A percentile compares a stretch with the other conserved stretches of the same genome.
Conservation (phyloP, 306 rosid genomes). For the Rosa lucieae region DNA sequence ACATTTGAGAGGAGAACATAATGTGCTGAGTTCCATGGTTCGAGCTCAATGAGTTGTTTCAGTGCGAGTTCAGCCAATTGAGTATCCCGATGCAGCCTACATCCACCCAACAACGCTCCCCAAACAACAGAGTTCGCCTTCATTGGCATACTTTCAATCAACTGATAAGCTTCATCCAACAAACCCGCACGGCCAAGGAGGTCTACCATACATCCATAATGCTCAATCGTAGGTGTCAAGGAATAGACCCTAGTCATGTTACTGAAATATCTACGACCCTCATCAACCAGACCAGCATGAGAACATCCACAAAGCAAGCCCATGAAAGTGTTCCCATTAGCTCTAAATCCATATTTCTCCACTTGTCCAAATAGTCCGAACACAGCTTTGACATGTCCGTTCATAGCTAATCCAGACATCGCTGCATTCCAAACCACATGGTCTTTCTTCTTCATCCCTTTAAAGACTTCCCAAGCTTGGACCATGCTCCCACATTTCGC, state of each 20-base stretch:
- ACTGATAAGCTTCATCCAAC: conserved; percentile 54
- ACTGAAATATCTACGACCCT: conserved; percentile 58
- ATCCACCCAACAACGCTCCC: conserved; percentile 74
- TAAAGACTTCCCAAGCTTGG: conserved; percentile 54
- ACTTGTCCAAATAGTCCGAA: conserved; percentile 65
- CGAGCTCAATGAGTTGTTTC: conserved; percentile 63
- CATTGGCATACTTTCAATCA: conserved; percentile 65
- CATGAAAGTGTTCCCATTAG: conserved; percentile 62
- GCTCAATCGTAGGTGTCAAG: conserved; percentile 63
- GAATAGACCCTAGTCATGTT: conserved; percentile 44
- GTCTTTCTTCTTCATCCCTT: conserved; percentile 55
- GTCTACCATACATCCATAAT: conserved; percentile 79
- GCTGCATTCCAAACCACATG: conserved; percentile 60
- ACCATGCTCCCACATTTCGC: conserved; percentile 70
- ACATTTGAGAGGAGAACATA: conserved; percentile 70
- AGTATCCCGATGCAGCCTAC: conserved; percentile 60
- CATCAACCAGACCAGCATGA: conserved; percentile 69
- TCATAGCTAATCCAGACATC: conserved; percentile 66
- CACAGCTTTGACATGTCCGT: conserved; percentile 55
- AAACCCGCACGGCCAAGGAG: conserved; percentile 71
- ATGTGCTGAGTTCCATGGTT: conserved; percentile 81
- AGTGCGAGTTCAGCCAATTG: conserved; percentile 57
- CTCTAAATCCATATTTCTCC: conserved; percentile 53
- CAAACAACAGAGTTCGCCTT: conserved; percentile 60
- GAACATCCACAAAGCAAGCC: conserved; percentile 74